phyloP scores from a whole-genome alignment of 331 rosid species.

The Malus hybrid region DNA sequence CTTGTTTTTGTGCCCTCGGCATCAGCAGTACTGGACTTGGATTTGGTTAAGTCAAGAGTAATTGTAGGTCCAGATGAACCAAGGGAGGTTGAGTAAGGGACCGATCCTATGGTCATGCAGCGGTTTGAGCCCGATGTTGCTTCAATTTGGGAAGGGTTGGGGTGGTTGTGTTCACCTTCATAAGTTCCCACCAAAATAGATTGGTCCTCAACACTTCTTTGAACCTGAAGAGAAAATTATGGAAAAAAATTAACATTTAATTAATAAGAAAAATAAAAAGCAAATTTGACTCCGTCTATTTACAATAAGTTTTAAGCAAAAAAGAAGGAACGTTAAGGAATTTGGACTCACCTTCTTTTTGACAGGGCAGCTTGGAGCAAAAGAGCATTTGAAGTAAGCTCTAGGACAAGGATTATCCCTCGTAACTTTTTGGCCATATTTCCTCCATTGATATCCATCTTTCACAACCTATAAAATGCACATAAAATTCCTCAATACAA shows the following conservation, averaged over 20 bases:
- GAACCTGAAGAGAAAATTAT: slow-evolving; percentile 58
- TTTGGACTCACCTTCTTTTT: slow-evolving; percentile 71
- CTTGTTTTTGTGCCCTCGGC: slow-evolving; percentile 28
- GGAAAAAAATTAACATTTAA: slow-evolving; percentile 5
- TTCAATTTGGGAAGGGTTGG: slow-evolving; percentile 50
- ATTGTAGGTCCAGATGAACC: slow-evolving; percentile 33
- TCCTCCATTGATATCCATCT: slow-evolving; percentile 98
- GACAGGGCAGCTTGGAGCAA: slow-evolving; percentile 94
- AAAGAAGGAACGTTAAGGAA: not conserved
- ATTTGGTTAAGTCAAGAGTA: slow-evolving; percentile 54
- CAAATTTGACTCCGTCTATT: not conserved
- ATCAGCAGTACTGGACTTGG: slow-evolving; percentile 33
- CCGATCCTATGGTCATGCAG: slow-evolving; percentile 26
- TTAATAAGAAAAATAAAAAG: not conserved
- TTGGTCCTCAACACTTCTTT: slow-evolving; percentile 96
- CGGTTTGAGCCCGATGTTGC: slow-evolving; percentile 49
- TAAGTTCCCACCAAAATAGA: slow-evolving; percentile 79
- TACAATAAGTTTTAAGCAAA: not conserved
- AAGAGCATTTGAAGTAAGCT: slow-evolving; percentile 99
- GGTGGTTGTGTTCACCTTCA: slow-evolving; percentile 97
- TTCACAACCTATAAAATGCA: slow-evolving; percentile 59
- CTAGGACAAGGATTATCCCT: slow-evolving; percentile 97
- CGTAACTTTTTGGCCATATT: slow-evolving; percentile 97
- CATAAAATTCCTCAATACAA: not conserved
- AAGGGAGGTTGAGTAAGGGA: slow-evolving; percentile 34